These are phyloP conservation scores for Pleurotus platypus DNA, from an alignment of 768 basidiomycete species.

Conservation along the genomic window DNA sequence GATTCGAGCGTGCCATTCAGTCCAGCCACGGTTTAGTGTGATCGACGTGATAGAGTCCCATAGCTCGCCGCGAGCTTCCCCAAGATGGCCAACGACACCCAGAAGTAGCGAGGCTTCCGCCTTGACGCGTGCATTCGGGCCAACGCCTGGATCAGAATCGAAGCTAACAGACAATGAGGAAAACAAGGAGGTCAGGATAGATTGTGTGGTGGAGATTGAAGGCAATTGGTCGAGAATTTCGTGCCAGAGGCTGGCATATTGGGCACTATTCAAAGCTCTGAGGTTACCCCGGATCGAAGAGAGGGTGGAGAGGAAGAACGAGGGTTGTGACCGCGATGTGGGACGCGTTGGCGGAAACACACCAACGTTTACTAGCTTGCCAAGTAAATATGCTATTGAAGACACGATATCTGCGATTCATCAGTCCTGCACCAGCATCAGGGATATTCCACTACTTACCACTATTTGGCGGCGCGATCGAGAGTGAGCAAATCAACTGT, in stretches of 20 bases:
- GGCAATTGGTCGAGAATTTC: conserved; percentile 41
- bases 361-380: conserved; percentile 66
- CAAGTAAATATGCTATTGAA: conserved; percentile 51
- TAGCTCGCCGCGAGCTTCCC: conserved; percentile 39
- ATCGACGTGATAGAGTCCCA: conserved; percentile 49
- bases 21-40: conserved; percentile 57
- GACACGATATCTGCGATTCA: conserved; percentile 30
- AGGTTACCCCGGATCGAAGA: conserved; percentile 44
- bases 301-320: conserved; percentile 59
- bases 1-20: conserved; percentile 51
- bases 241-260: conserved; percentile 52
- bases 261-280: conserved; percentile 14
- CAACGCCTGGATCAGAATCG: conserved; percentile 11
- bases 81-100: conserved; percentile 49
- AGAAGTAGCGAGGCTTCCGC: conserved; percentile 52
- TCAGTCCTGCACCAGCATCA: neutral
- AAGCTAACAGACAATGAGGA: conserved; percentile 35
- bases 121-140: conserved; percentile 30
- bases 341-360: conserved; percentile 55
- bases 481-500: conserved; percentile 42
- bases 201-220: conserved; percentile 50
- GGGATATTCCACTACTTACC: conserved; percentile 31
- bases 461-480: conserved; percentile 24
- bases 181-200: conserved; percentile 58
- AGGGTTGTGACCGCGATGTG: conserved; percentile 56